Conservation (phyloP, 495 filamentous ascomycete species). For the Hypoxylon fuscum region DNA sequence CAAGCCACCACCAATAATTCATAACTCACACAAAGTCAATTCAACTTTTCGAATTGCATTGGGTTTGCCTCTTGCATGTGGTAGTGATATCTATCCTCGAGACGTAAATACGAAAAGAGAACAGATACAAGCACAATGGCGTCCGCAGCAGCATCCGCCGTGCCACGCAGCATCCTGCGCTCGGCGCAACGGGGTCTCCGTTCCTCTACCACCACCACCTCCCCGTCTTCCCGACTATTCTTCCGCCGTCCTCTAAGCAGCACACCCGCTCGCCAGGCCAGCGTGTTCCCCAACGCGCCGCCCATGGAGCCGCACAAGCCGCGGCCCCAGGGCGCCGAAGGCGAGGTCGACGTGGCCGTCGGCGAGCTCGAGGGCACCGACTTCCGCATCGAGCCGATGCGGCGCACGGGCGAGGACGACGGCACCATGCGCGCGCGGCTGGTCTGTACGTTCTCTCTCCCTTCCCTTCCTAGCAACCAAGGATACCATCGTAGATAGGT, state of each 20-base stretch:
- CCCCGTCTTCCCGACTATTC: no score
- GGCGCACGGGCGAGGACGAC: slow-evolving; percentile 79
- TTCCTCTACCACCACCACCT: background rate
- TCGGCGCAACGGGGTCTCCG: slow-evolving; percentile 16
- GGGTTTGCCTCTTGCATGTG: background rate
- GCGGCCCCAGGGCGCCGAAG: slow-evolving; percentile 45
- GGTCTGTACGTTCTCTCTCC: slow-evolving; percentile 71
- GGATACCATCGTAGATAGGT: no score
- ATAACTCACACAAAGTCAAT: no score
- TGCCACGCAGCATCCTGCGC: slow-evolving; percentile 37
- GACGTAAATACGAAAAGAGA: no score
- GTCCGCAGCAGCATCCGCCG: slow-evolving; percentile 18
- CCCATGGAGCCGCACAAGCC: slow-evolving; percentile 44
- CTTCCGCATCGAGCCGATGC: slow-evolving; percentile 89
- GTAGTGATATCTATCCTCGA: no score
- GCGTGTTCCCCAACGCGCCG: slow-evolving; percentile 19
- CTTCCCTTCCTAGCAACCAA: no score
- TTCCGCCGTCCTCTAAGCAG: slow-evolving; percentile 32
- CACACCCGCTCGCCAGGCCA: slow-evolving; percentile 26
- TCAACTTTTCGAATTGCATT: slow-evolving; percentile 8
- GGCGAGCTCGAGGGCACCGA: slow-evolving; percentile 90
- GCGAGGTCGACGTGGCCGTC: slow-evolving; percentile 76
- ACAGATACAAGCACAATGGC: slow-evolving; percentile 38
- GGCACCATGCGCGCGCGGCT: slow-evolving; percentile 87
- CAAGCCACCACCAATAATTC: background rate